These are phyloP conservation scores for Sutorius australiensis DNA, from an alignment of 768 basidiomycete genomes.

Conservation along the genomic window DNA sequence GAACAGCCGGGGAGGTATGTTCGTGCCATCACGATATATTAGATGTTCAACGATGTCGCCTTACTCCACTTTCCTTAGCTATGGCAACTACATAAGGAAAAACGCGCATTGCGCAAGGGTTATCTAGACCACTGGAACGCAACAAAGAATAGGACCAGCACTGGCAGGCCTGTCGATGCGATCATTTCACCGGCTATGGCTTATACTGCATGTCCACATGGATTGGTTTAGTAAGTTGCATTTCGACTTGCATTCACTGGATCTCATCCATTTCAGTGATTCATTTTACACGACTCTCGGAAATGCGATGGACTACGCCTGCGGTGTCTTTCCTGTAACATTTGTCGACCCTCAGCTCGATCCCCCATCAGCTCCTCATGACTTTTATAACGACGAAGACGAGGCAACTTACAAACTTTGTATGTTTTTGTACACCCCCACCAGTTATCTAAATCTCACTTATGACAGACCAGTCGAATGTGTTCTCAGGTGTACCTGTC, in stretches of 20 bases:
- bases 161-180: constrained; percentile 50
- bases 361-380: constrained; percentile 29
- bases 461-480: constrained; percentile 40
- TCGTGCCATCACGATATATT: not conserved
- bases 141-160: constrained; percentile 40
- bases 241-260: constrained; percentile 4
- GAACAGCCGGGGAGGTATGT: constrained; percentile 42
- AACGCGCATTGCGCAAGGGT: constrained; percentile 38
- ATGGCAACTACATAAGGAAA: constrained; percentile 45
- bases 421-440: constrained; percentile 23
- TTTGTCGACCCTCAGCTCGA: constrained; percentile 43
- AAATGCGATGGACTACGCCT: constrained; percentile 47
- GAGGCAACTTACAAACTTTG: constrained; percentile 43
- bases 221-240: constrained; percentile 36
- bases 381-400: constrained; percentile 43
- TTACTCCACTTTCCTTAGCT: constrained; percentile 24
- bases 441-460: not conserved
- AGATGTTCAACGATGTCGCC: not conserved
- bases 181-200: constrained; percentile 46
- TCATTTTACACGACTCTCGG: constrained; percentile 44
- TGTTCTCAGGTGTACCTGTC: constrained; percentile 44
- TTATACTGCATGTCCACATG: constrained; percentile 44
- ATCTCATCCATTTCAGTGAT: constrained; percentile 27
- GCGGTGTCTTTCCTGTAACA: constrained; percentile 46
- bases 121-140: constrained; percentile 49